These are phyloP conservation scores for Mycena chlorophos DNA, from an alignment of 768 basidiomycete species.

Conservation along the genomic window DNA sequence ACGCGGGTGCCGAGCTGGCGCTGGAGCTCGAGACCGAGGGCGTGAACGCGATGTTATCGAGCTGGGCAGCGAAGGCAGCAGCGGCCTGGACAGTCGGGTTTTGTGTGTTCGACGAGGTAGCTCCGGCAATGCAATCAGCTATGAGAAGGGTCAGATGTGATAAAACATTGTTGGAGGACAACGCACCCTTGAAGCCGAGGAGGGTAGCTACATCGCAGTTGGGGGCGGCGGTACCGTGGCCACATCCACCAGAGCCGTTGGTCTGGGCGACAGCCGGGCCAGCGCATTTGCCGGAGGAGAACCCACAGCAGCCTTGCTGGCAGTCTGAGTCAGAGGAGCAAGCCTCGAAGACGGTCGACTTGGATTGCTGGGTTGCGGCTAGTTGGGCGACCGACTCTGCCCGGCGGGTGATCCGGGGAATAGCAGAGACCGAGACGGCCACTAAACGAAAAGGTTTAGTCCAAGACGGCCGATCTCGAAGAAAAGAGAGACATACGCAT, in stretches of 20 bases:
- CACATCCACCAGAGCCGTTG: constrained; percentile 24
- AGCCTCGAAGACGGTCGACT: constrained; percentile 22
- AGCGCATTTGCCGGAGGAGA: constrained; percentile 25
- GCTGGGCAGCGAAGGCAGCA: constrained; percentile 5
- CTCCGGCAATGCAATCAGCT: constrained; percentile 3
- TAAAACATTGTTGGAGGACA: constrained; percentile 23
- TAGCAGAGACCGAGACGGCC: constrained; percentile 9
- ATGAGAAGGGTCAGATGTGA: constrained; percentile 8
- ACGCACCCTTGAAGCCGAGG: constrained; percentile 4
- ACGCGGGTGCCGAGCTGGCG: background rate
- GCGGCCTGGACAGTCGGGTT: constrained; percentile 8
- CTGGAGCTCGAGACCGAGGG: background rate
- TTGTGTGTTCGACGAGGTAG: background rate
- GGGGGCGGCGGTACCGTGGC: constrained; percentile 17
- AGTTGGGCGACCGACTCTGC: background rate
- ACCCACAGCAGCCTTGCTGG: constrained; percentile 24
- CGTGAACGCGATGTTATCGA: constrained; percentile 10
- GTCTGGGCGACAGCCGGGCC: constrained; percentile 24
- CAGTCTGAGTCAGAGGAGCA: constrained; percentile 23
- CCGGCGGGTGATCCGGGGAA: constrained; percentile 7
- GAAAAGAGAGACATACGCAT: background rate
- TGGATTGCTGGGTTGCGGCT: constrained; percentile 14
- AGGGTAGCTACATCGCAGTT: constrained; percentile 23
- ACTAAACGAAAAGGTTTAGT: background rate
- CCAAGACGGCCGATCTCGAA: background rate